These are phyloP conservation scores for Hymenoscyphus infarciens DNA, from an alignment of 2,329 filamentous ascomycete genomes.

Conservation along the genomic window DNA sequence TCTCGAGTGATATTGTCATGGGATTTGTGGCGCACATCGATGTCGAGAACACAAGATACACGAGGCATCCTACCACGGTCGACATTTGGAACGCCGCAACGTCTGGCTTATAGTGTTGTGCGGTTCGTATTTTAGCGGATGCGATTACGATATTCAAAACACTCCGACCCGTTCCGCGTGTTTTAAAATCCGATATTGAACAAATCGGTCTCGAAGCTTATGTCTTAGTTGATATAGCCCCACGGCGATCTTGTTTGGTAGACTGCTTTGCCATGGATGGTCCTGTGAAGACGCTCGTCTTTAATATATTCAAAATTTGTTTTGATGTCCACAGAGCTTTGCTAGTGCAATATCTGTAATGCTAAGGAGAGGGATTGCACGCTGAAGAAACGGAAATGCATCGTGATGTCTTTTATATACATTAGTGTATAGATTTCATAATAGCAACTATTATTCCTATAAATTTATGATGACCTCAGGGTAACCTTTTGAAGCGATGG, in stretches of 20 bases:
- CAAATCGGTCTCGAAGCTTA: neutral
- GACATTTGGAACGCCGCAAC: no score
- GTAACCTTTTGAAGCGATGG: no score
- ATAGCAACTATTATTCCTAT: no score
- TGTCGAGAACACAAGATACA: no score
- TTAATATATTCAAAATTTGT: neutral
- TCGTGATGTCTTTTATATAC: no score
- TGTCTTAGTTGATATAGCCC: neutral
- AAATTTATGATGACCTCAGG: no score
- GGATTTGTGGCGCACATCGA: no score
- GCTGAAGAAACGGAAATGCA: no score
- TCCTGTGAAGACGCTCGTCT: neutral
- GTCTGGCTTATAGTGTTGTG: neutral
- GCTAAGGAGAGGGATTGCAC: neutral
- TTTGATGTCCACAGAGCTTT: neutral
- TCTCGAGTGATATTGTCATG: no score
- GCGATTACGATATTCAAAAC: neutral
- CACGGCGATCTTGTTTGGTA: neutral
- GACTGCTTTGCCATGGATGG: neutral
- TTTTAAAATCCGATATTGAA: neutral
- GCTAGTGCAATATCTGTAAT: neutral
- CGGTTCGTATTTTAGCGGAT: neutral
- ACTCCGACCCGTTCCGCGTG: neutral
- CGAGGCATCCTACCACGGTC: neutral
- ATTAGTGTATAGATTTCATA: no score